Evolutionary conservation across 2,329 filamentous ascomycete species (phyloP), one percentile per base, ranked within the genome.

Genomic region (Phyllosticta capitalensis): DNA sequence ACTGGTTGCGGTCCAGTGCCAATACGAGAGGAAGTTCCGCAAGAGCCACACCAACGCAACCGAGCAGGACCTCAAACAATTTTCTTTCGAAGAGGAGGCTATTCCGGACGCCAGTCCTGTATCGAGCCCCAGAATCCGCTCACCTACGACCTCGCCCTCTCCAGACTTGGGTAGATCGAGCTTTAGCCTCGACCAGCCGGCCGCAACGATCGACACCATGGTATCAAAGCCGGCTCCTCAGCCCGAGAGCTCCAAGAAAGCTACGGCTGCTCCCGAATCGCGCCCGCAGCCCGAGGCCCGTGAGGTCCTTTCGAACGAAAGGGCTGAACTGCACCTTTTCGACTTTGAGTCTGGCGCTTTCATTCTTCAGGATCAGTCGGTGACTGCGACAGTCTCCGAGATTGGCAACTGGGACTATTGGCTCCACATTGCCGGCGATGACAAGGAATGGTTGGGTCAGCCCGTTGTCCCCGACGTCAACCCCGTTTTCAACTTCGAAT

Each of bases 401-500:
- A 82, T 91, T 57, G 92, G 92, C 7, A 83, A 86, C 59, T 99
- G 94, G 94, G 83, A 94, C 65, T 99, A 97, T 75, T 97, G 91
- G 91, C 79, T 99, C 30, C 90, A 96, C 69, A 87, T 97, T 59
- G 83, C 83, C 50, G 86, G 87, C 63, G 80, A 83, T 48, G 84
- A 89, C 33, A 86, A 85, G 67, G 85, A 92, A 58, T 96, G 91
- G 90, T 79, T 99, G 2, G 91, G 91, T 21, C 89, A 95, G 64
- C 82, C 87, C 2, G 84, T 99, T 28, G 80, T 91, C 28, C 87
- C 90, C 6, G 94, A 99, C 66, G 90, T 97, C 73, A 97, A 97
- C 67, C 94, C 94, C 0, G 92, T 99, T 20, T 99, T 97, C 79
- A 97, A 97, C 75, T 97, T 96, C 65, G 94, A 99, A 72, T 97